Evolutionary conservation across 2,329 filamentous ascomycete species (phyloP), one percentile per base, ranked within the genome.

Genomic region (Alternaria hordeiaustralica): DNA sequence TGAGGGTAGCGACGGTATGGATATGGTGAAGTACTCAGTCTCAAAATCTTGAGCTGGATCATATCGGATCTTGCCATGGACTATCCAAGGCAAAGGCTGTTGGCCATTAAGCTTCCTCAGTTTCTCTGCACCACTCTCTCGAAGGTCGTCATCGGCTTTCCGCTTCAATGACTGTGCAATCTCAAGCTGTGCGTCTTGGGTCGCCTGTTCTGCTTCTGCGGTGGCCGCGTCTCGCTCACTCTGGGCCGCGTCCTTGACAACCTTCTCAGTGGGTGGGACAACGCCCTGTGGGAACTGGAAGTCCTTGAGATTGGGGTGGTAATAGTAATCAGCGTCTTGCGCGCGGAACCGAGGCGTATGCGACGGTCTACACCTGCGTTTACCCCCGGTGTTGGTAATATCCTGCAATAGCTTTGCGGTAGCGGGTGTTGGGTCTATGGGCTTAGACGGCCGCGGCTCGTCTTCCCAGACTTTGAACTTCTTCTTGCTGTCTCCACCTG

Each of bases 121-220:
- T 5, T 23, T 53, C 30, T 53, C 21, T 10, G 8, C 5, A n/a
- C 18, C 15, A 3, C 8, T 3, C 5, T 51, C 49, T 36, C 49
- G 28, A 51, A 51, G 28, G n/a, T 33, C 18, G 5, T 23, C 12
- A 15, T 51, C 12, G 21, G 49, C 28, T 21, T 51, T 51, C 30
- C 18, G 49, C 49, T 33, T 51, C 9, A 13, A 33, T 33, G 28
- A 15, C 15, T 26, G n/a, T 20, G 45, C 2, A 6, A n/a, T 1
- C 8, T 46, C 21, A 0, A 0, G 45, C 9, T 25, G 21, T 0
- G 45, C 10, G 0, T 47, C 21, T 11, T 26, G 0, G 23, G 3
- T 15, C 0, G 1, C 2, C 4, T 26, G 45, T n/a, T 2, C 3
- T 2, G 45, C 45, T 47, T 1, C 8, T 0, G 21, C 8, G 2